Percentiles rank a stretch among this genome's conserved stretches.
Conservation (phyloP, 805 yeast species). For the Lipomyces mesembrius region DNA sequence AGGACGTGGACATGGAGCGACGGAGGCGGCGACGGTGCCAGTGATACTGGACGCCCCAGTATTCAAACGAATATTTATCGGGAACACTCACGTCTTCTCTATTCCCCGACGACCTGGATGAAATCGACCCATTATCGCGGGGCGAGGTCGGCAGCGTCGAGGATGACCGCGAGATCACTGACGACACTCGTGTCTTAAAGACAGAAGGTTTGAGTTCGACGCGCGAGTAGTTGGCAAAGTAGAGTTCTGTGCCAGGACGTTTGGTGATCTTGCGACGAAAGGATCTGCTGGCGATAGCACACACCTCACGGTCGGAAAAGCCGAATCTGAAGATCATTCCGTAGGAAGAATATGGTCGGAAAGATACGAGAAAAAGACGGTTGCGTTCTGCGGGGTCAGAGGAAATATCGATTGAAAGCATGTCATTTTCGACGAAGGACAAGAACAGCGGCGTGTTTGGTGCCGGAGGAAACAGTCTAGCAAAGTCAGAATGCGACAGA, state of each 20-base stretch:
- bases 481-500: conserved; percentile 4
- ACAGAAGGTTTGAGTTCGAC: conserved; percentile 5
- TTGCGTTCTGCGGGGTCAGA: conserved; percentile 1
- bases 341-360: background rate
- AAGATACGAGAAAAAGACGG: conserved; percentile 10
- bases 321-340: background rate
- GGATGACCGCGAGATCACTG: background rate
- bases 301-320: background rate
- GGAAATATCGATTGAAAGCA: conserved; percentile 7
- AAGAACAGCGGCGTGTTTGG: conserved; percentile 10
- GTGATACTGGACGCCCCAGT: conserved; percentile 10
- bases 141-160: background rate
- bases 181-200: background rate
- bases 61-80: conserved; percentile 8
- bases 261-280: background rate
- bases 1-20: conserved; percentile 1
- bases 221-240: conserved; percentile 6
- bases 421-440: background rate
- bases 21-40: conserved; percentile 7
- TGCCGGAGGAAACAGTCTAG: conserved; percentile 6
- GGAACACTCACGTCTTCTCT: background rate
- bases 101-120: background rate
- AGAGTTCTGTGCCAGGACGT: background rate
- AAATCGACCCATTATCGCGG: background rate
- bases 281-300: background rate